Evolutionary conservation across 257 asterid genomes (phyloP).

Genomic region (Misopates orontium): DNA sequence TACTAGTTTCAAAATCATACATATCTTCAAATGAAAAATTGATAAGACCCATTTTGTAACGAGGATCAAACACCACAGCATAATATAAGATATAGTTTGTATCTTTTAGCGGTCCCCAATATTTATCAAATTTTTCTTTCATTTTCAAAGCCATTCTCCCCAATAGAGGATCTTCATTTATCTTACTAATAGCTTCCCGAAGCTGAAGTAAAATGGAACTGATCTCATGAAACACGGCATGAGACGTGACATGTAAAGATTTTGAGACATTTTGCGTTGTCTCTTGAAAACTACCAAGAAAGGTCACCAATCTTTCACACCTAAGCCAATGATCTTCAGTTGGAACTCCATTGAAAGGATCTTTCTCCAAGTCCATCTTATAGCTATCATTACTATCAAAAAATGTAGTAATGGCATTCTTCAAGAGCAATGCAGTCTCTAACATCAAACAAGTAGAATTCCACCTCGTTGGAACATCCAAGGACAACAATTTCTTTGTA

Average conservation of each 20-base stretch:
- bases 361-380: background rate
- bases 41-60: background rate
- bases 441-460: no score
- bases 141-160: background rate
- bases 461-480: no score
- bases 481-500: no score
- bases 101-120: background rate
- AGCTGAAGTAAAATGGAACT: background rate
- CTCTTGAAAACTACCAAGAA: background rate
- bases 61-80: background rate
- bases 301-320: background rate
- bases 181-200: no score
- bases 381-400: background rate
- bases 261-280: background rate
- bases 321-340: background rate
- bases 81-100: slow-evolving; percentile 5
- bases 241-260: no score
- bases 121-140: slow-evolving; percentile 6
- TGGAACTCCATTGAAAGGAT: background rate
- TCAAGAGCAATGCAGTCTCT: background rate
- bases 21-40: no score
- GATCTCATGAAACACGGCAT: background rate
- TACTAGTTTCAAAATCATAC: no score
- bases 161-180: background rate
- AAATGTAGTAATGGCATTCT: background rate